Evolutionary conservation across 257 asterid genomes (phyloP).

Genomic region (Solanum pennellii): DNA sequence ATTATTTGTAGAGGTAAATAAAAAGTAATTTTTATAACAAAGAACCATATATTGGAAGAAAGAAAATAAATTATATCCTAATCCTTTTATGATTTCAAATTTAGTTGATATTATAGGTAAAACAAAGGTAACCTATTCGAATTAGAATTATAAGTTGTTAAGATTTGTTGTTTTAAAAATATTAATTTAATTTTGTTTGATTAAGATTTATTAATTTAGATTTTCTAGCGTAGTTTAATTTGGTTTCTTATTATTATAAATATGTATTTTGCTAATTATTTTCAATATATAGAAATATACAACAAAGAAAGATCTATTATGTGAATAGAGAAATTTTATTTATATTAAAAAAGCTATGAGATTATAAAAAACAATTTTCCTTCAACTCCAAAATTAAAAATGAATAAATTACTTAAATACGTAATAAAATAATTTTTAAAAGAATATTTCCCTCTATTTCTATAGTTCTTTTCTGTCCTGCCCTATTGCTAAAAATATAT

Average conservation of each 20-base stretch:
- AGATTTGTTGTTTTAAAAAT: too few species aligned
- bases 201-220: neutral
- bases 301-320: neutral
- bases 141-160: neutral
- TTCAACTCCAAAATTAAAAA: neutral
- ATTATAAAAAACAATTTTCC: neutral
- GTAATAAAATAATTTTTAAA: neutral
- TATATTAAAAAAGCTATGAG: neutral
- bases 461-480: neutral
- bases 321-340: neutral
- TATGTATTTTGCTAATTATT: neutral
- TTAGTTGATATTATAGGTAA: neutral
- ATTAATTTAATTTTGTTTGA: too few species aligned
- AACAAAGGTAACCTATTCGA: neutral
- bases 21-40: neutral
- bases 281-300: neutral
- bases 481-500: neutral
- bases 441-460: neutral
- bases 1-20: neutral
- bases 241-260: too few species aligned
- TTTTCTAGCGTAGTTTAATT: neutral
- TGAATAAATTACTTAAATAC: neutral
- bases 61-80: neutral
- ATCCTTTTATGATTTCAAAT: neutral
- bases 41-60: neutral